Evolutionary conservation across 208 protist genomes (phyloP).

Genomic region (Acanthamoeba pearcei): DNA sequence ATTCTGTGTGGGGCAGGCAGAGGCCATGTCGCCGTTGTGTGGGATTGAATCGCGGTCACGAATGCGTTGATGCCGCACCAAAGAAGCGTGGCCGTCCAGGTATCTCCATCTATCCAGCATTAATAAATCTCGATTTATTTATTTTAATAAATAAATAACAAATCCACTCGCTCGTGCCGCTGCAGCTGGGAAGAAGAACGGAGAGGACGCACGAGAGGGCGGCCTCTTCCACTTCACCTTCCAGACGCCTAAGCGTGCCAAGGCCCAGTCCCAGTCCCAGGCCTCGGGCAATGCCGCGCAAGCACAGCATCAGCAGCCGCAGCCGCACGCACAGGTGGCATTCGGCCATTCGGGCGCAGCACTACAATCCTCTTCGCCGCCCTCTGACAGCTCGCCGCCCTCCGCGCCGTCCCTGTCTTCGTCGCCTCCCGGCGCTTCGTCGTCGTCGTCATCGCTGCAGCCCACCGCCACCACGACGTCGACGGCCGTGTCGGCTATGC

Average conservation of each 20-base stretch:
- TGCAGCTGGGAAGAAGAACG: slow-evolving; percentile 60
- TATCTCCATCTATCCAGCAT: background rate
- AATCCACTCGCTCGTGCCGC: background rate
- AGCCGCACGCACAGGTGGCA: too few species aligned
- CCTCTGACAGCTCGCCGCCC: background rate
- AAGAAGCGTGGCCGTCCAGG: slow-evolving; percentile 62
- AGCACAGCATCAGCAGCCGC: background rate
- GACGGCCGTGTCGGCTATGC: background rate
- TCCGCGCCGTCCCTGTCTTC: background rate
- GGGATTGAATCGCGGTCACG: background rate
- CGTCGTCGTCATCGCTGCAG: background rate
- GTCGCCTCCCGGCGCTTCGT: background rate
- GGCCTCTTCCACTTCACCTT: slow-evolving; percentile 61
- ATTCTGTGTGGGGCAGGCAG: background rate
- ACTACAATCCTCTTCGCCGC: background rate
- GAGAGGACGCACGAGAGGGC: slow-evolving; percentile 3
- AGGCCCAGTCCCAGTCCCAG: background rate
- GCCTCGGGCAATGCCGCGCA: background rate
- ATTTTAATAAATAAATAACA: background rate
- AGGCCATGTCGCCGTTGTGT: slow-evolving; percentile 41
- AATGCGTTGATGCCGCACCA: slow-evolving; percentile 31
- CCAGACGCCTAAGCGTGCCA: slow-evolving; percentile 21
- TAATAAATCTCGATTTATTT: background rate
- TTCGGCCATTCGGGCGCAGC: too few species aligned
- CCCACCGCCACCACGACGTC: background rate